Percentiles rank a stretch among this genome's conserved stretches.
Evolutionary conservation across 2,329 filamentous ascomycete genomes (phyloP).

Genomic region (Aspergillus calidoustus): DNA sequence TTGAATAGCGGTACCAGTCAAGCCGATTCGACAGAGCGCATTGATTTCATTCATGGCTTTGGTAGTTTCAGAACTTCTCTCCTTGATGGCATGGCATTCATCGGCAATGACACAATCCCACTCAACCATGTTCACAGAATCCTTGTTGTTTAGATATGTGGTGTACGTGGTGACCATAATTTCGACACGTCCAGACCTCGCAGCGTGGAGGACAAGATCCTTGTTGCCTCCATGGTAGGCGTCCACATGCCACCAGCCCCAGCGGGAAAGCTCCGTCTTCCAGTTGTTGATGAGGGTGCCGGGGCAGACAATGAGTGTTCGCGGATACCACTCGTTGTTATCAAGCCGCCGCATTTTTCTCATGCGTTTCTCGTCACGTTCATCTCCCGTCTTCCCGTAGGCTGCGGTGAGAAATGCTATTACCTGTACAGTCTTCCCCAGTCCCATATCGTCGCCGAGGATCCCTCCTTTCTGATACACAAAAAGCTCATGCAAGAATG

Average conservation of each 20-base stretch:
- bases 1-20: conserved; percentile 95
- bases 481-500: conserved; percentile 85
- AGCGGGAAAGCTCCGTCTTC: conserved; percentile 81
- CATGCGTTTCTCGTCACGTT: conserved; percentile 84
- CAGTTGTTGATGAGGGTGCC: conserved; percentile 89
- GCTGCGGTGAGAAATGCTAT: conserved; percentile 88
- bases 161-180: conserved; percentile 93
- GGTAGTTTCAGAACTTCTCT: conserved; percentile 74
- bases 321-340: conserved; percentile 74
- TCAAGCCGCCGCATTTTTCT: conserved; percentile 73
- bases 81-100: conserved; percentile 90
- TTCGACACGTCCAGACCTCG: conserved; percentile 76
- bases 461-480: conserved; percentile 90
- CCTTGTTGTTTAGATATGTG: conserved; percentile 79
- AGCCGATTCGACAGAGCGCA: conserved; percentile 84
- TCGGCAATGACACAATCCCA: conserved; percentile 97
- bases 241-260: conserved; percentile 96
- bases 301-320: conserved; percentile 83
- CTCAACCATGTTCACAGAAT: conserved; percentile 77
- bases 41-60: conserved; percentile 90
- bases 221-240: conserved; percentile 76
- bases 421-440: conserved; percentile 96
- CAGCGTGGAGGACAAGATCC: conserved; percentile 72
- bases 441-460: conserved; percentile 94
- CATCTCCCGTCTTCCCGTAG: conserved; percentile 92